Base-by-base conservation (phyloP, 768 basidiomycete species). In the Gelatoporia subvermispora region DNA sequence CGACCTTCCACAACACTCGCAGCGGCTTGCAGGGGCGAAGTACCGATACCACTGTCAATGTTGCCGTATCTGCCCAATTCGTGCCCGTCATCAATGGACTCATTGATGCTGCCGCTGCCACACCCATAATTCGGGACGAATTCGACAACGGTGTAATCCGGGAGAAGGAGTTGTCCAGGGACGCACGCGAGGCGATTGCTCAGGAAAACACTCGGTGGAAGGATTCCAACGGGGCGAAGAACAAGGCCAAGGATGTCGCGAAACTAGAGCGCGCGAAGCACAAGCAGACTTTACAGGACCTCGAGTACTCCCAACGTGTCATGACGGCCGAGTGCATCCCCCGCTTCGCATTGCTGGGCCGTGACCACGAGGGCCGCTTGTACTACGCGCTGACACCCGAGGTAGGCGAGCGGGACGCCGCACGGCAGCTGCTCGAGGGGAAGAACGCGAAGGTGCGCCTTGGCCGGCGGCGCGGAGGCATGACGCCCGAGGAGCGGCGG, bases 351-450 rank as follows among this genome's bases (percentile, higher is more conserved):
- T 70, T 78, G 1, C 68, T 89, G n/a, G 89, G 89, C n/a, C 71
- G 65, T 22, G 89, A 91, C 57, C 51, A 62, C 13, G 84, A 83
- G 7, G 84, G 85, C 10, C 77, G 87, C 17, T 56, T 72, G 17
- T 92, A 87, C 60, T 88, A 82, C 70, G 77, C 76, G 9, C 66
- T 87, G 22, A 77, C 80, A 0, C 82, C 87, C 4, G 76, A 82
- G 17, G 56, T 72, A 40, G 63, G 67, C 13, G 85, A 89, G 60
- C 70, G 77, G 21, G 81, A 85, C 37, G 65, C 58, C 48, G 73
- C 65, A 71, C 63, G 55, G 20, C 53, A 63, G 16, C 54, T 67
- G 8, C 46, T 68, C 4, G 39, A 72, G 60, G 57, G 57, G 49
- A 52, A 66, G 43, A 41, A 56, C 50, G 45, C 63, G 48, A 73